Base-by-base conservation (phyloP, 176 grass and related monocot species). In the Olyra latifolia region DNA sequence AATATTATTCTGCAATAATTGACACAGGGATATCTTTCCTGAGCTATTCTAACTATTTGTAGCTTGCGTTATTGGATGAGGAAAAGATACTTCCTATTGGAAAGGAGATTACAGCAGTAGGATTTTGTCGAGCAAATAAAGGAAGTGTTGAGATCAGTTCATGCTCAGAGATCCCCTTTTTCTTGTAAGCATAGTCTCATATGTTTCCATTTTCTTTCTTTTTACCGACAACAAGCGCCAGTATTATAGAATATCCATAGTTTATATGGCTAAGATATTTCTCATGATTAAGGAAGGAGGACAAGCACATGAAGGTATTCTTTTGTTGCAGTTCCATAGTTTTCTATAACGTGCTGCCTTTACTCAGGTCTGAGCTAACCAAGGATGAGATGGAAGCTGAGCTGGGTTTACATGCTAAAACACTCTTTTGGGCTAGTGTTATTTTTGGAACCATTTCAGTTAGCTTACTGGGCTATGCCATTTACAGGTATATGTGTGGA, bases 11-110 rank as follows among this genome's bases (percentile, higher is more conserved):
- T 50, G 39, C 32, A 61, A 74, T 69, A 62, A 17, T 75, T 24
- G 69, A 10, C 46, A 29, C n/a, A 52, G 14, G 27, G 40, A 48
- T 76, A 32, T 65, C 48, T 49, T 24, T 72, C 22, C 15, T 82
- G 40, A 68, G 12, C 46, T 84, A 67, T 74, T 62, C 79, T 0
- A 13, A 41, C 59, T 70, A 60, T 76, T 78, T 61, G 3, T 81
- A 99, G 92, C 87, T 99, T 77, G 96, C 90, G 8, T 80, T 99
- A 47, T 72, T 99, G 90, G 88, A 99, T 69, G 96, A 99, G 85
- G 96, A 99, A 87, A 99, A 99, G 83, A 99, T 99, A 49, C 88
- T 99, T 84, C 92, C 96, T 50, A 63, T 99, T 28, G 96, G 92
- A 81, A 95, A 93, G 81, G 84, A 95, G 57, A 78, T 99, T 79